These are phyloP conservation scores for Backusella circina DNA, from an alignment of 192 early-diverging fungal genomes.

Conservation along the genomic window DNA sequence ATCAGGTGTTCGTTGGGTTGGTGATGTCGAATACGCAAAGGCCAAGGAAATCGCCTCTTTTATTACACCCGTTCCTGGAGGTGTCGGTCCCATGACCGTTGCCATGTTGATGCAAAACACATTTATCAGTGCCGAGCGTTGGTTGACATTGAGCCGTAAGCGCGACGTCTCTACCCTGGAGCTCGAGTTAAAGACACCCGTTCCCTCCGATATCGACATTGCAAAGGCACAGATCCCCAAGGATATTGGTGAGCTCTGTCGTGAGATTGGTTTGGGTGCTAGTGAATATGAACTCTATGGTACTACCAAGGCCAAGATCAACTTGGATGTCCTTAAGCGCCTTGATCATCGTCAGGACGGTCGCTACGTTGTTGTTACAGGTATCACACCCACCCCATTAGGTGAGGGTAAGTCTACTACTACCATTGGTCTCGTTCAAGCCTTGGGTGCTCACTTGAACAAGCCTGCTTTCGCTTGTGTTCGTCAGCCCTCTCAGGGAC, in stretches of 20 bases:
- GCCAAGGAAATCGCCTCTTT: constrained; percentile 69
- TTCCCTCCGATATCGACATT: constrained; percentile 96
- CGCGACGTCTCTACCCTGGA: constrained; percentile 54
- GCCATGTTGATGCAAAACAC: constrained; percentile 96
- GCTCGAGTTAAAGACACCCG: constrained; percentile 68
- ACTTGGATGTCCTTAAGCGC: constrained; percentile 76
- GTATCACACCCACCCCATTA: constrained; percentile 96
- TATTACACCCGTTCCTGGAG: constrained; percentile 97
- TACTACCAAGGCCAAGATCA: constrained; percentile 85
- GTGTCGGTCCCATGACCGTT: constrained; percentile 99
- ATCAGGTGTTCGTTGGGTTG: constrained; percentile 86
- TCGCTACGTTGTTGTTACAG: constrained; percentile 93
- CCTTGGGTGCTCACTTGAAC: constrained; percentile 90
- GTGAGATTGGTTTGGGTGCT: constrained; percentile 78
- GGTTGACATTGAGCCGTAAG: constrained; percentile 51
- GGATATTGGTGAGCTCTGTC: constrained; percentile 68
- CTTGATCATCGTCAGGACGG: constrained; percentile 78
- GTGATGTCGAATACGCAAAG: constrained; percentile 85
- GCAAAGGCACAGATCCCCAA: constrained; percentile 88
- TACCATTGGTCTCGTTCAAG: constrained; percentile 91
- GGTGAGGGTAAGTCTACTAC: constrained; percentile 99
- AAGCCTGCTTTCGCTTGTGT: constrained; percentile 93
- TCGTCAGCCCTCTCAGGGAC: constrained; percentile 98
- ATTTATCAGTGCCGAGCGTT: constrained; percentile 70
- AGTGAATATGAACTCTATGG: constrained; percentile 86